Evolutionary conservation across 352 stramenopile genomes (phyloP).

Genomic region (Pythium vanterpoolii): DNA sequence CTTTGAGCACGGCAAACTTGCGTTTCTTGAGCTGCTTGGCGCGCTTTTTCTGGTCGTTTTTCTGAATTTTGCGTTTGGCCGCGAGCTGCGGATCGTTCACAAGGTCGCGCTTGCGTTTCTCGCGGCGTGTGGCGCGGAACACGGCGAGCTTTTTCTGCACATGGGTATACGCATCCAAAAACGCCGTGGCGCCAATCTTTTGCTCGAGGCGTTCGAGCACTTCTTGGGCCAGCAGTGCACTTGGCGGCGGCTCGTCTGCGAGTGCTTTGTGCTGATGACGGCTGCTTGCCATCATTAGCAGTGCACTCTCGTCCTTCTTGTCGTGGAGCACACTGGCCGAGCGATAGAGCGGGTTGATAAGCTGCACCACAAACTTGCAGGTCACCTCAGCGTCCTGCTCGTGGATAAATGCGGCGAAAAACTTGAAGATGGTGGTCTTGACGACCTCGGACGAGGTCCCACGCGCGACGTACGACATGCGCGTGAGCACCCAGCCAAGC

Average conservation of each 20-base stretch:
- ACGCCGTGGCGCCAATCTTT: constrained; percentile 67
- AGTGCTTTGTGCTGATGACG: not conserved
- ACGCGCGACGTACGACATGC: constrained; percentile 76
- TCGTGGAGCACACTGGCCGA: constrained; percentile 47
- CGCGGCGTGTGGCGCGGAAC: constrained; percentile 66
- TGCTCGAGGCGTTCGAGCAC: constrained; percentile 84
- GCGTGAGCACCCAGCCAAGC: constrained; percentile 80
- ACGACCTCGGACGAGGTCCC: constrained; percentile 43
- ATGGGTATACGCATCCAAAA: constrained; percentile 81
- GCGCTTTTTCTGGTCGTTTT: constrained; percentile 81
- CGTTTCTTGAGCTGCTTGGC: constrained; percentile 87
- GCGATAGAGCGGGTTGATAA: constrained; percentile 84
- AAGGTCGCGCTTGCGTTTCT: constrained; percentile 76
- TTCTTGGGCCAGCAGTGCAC: constrained; percentile 69
- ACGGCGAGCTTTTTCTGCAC: constrained; percentile 79
- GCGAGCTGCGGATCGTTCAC: constrained; percentile 72
- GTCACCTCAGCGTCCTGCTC: constrained; percentile 47
- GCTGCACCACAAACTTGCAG: constrained; percentile 62
- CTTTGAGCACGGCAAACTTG: constrained; percentile 86
- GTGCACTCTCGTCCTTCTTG: constrained; percentile 34
- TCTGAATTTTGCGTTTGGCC: constrained; percentile 77
- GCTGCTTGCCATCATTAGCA: constrained; percentile 13
- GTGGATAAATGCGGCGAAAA: constrained; percentile 80
- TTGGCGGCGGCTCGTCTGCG: constrained; percentile 35
- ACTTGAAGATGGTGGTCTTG: constrained; percentile 77